Conservation (phyloP, 2,329 filamentous ascomycete species). For the Talaromyces sp. region DNA sequence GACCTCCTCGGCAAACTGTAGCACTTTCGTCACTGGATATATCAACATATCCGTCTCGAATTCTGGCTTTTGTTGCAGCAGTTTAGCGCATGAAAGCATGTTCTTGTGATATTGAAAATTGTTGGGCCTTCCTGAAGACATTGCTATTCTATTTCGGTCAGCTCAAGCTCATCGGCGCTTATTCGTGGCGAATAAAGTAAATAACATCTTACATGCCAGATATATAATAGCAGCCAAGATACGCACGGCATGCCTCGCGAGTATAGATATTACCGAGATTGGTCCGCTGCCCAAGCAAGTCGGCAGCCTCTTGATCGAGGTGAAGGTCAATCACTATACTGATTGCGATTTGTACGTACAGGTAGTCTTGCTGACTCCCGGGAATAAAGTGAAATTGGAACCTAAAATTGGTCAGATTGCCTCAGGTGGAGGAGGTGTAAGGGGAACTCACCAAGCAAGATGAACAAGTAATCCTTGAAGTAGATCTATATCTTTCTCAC, state of each 20-base stretch:
- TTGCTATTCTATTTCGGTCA: constrained; percentile 19
- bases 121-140: constrained; percentile 20
- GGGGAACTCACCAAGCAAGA: constrained; percentile 23
- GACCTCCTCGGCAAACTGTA: constrained; percentile 23
- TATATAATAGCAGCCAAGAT: constrained; percentile 23
- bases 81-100: constrained; percentile 23
- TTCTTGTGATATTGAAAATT: constrained; percentile 18
- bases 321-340: constrained; percentile 23
- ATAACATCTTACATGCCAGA: constrained; percentile 19
- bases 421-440: no score
- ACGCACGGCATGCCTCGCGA: constrained; percentile 18
- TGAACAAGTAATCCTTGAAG: constrained; percentile 28
- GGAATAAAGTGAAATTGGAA: constrained; percentile 22
- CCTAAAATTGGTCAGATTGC: constrained; percentile 17
- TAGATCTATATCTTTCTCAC: constrained; percentile 27
- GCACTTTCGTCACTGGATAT: constrained; percentile 22
- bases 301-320: constrained; percentile 19
- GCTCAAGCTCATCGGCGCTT: not conserved
- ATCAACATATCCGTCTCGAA: constrained; percentile 25
- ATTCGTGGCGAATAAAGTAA: not conserved
- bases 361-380: constrained; percentile 23
- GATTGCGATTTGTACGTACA: constrained; percentile 23
- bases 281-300: constrained; percentile 15
- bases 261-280: constrained; percentile 14
- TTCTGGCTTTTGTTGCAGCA: constrained; percentile 21